phyloP scores from a whole-genome alignment of 306 rosid genomes.

The Carpinus fangiana region DNA sequence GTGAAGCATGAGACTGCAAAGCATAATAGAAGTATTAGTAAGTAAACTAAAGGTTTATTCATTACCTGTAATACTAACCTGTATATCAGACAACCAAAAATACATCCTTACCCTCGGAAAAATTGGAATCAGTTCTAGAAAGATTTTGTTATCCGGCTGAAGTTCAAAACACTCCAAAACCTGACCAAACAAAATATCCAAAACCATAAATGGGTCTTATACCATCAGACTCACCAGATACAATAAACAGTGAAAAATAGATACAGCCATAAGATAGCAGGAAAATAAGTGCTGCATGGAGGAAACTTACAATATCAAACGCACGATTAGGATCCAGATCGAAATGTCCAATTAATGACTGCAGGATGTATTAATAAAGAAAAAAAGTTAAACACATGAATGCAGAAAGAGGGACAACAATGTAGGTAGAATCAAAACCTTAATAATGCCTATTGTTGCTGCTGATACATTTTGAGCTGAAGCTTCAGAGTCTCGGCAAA shows the following conservation, averaged over 20 bases:
- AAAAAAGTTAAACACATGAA: conserved; percentile 26
- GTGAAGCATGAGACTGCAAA: conserved; percentile 99
- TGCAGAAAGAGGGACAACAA: conserved; percentile 6
- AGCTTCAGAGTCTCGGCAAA: conserved; percentile 69
- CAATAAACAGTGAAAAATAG: conserved; percentile 18
- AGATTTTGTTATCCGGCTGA: conserved; percentile 74
- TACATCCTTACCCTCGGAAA: conserved; percentile 75
- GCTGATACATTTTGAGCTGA: conserved; percentile 58
- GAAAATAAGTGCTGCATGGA: not conserved
- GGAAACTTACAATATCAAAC: conserved; percentile 84
- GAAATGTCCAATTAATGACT: conserved; percentile 98
- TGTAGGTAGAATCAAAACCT: conserved; percentile 52
- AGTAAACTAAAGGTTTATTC: conserved; percentile 9
- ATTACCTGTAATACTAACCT: not conserved
- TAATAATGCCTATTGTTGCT: conserved; percentile 87
- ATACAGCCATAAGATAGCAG: not conserved
- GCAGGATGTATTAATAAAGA: conserved; percentile 44
- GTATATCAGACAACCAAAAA: conserved; percentile 10
- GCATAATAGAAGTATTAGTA: conserved; percentile 19
- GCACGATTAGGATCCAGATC: conserved; percentile 99
- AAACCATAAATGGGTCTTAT: conserved; percentile 1
- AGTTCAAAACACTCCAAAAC: conserved; percentile 94
- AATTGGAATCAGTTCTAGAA: conserved; percentile 89
- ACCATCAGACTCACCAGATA: conserved; percentile 1
- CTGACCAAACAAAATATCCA: conserved; percentile 38